Percentiles rank a stretch among this genome's conserved stretches.
These are phyloP conservation scores for Pyrenula aspistea DNA, from an alignment of 495 filamentous ascomycete species.

Conservation along the genomic window DNA sequence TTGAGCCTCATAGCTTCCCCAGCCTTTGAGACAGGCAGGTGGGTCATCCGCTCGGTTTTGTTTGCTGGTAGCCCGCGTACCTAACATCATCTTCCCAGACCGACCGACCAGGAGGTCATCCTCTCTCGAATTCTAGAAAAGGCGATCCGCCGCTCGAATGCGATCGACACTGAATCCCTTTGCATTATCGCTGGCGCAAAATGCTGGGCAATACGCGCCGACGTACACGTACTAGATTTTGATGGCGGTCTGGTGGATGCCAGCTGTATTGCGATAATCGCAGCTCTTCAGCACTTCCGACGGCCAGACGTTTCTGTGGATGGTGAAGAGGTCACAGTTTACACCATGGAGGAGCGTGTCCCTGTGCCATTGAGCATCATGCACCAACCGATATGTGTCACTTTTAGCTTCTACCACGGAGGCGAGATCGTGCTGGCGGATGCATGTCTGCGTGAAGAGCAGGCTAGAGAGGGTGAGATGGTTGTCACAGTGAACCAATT, in stretches of 20 bases:
- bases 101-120: constrained; percentile 67
- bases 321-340: constrained; percentile 71
- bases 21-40: constrained; percentile 76
- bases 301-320: constrained; percentile 77
- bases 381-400: constrained; percentile 80
- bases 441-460: constrained; percentile 72
- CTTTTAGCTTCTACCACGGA: constrained; percentile 68
- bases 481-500: constrained; percentile 78
- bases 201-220: constrained; percentile 80
- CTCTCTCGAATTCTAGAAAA: constrained; percentile 84
- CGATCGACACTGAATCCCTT: constrained; percentile 87
- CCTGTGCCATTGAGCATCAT: constrained; percentile 81
- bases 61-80: constrained; percentile 8
- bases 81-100: constrained; percentile 26
- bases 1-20: constrained; percentile 87
- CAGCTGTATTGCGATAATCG: constrained; percentile 72
- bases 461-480: constrained; percentile 69
- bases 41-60: constrained; percentile 13
- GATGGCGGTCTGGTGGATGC: constrained; percentile 83
- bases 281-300: constrained; percentile 79
- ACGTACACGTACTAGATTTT: constrained; percentile 78
- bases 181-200: constrained; percentile 84
- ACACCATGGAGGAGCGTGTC: constrained; percentile 70
- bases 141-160: constrained; percentile 78
- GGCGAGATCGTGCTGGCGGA: constrained; percentile 59